Conservation (phyloP, 805 yeast genomes). For the Teunomyces aglyptinius region DNA sequence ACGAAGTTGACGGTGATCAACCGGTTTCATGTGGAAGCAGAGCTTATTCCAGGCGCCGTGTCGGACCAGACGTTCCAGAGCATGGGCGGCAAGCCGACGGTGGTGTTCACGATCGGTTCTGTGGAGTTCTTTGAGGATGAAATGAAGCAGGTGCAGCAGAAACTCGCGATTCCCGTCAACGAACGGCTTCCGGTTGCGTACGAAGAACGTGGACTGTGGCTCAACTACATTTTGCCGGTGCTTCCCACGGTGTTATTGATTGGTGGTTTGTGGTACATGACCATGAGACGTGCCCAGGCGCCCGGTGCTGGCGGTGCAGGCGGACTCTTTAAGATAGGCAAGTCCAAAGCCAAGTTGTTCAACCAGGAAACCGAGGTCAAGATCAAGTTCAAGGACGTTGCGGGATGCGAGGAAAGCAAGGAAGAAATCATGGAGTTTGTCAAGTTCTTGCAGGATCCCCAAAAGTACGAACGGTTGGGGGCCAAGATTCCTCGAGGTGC, state of each 20-base stretch:
- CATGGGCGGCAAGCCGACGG: conserved; percentile 41
- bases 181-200: conserved; percentile 79
- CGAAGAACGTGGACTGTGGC: conserved; percentile 62
- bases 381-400: conserved; percentile 83
- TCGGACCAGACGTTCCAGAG: conserved; percentile 41
- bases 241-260: conserved; percentile 78
- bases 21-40: conserved; percentile 68
- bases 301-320: conserved; percentile 47
- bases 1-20: conserved; percentile 71
- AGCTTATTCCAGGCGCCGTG: conserved; percentile 48
- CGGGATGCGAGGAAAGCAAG: conserved; percentile 93
- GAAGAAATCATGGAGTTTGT: conserved; percentile 96
- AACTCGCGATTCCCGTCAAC: conserved; percentile 60
- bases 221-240: conserved; percentile 64
- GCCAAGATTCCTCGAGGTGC: conserved; percentile 97
- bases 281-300: conserved; percentile 49
- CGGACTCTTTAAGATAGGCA: conserved; percentile 75
- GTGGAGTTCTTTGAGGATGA: conserved; percentile 83
- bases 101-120: conserved; percentile 83
- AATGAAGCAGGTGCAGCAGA: conserved; percentile 69
- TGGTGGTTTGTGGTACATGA: conserved; percentile 74
- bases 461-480: conserved; percentile 80
- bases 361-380: conserved; percentile 82
- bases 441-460: conserved; percentile 79
- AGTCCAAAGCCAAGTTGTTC: conserved; percentile 75